phyloP scores from a whole-genome alignment of 2,329 filamentous ascomycete genomes.

The Monosporascus sp. region DNA sequence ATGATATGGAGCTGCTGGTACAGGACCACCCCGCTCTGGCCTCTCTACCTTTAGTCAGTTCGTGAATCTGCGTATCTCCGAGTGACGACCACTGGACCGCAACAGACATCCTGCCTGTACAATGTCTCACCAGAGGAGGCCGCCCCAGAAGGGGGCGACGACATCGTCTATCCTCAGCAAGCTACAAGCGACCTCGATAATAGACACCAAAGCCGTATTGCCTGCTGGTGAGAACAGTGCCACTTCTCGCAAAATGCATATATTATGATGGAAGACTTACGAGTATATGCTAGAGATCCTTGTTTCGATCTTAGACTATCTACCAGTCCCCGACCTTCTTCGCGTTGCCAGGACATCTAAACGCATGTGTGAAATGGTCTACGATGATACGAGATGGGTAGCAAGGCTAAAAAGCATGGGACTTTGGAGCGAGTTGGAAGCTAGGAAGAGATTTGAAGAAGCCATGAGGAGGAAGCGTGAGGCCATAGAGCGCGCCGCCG shows the following conservation, averaged over 20 bases:
- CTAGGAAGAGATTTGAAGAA: slow-evolving; percentile 74
- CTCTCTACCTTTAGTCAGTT: neutral
- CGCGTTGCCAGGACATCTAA: slow-evolving; percentile 78
- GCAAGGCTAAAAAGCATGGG: slow-evolving; percentile 80
- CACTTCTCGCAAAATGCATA: neutral
- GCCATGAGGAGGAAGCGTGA: slow-evolving; percentile 58
- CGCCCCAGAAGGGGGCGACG: slow-evolving; percentile 27
- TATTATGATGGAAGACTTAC: neutral
- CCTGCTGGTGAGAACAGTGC: slow-evolving; percentile 63
- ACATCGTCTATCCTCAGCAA: slow-evolving; percentile 64
- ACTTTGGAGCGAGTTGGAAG: slow-evolving; percentile 87
- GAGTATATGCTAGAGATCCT: slow-evolving; percentile 64
- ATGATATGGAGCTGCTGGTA: neutral
- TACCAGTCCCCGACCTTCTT: slow-evolving; percentile 80
- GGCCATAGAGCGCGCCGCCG: slow-evolving; percentile 31
- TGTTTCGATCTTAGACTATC: slow-evolving; percentile 80
- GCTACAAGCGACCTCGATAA: slow-evolving; percentile 74
- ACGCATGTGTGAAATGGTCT: slow-evolving; percentile 95
- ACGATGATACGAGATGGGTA: slow-evolving; percentile 95
- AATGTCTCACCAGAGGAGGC: slow-evolving; percentile 36
- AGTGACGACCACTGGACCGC: neutral
- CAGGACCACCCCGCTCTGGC: neutral
- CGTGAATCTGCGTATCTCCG: neutral
- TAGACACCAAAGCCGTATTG: slow-evolving; percentile 70
- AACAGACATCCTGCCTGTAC: neutral